These are phyloP conservation scores for Nymphaea colorata DNA, from an alignment of 164 flowering plant genomes.

Conservation along the genomic window DNA sequence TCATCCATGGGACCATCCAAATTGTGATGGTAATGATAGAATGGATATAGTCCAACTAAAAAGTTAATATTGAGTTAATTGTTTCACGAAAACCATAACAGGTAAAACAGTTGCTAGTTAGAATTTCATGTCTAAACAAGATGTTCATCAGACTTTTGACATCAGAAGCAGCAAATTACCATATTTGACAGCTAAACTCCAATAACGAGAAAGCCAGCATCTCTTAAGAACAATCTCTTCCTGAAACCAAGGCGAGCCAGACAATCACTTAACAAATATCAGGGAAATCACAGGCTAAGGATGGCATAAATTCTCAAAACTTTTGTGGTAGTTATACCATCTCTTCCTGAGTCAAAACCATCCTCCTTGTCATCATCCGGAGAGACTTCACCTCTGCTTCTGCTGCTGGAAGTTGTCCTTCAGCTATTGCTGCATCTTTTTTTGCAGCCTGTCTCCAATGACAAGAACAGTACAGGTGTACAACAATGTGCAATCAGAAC, in stretches of 20 bases:
- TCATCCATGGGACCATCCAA: too few relatives aligned
- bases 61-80: too few relatives aligned
- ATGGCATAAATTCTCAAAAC: neutral
- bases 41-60: too few relatives aligned
- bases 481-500: neutral
- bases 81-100: too few relatives aligned
- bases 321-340: slow-evolving; percentile 42
- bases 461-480: slow-evolving; percentile 1
- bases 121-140: too few relatives aligned
- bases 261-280: neutral
- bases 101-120: too few relatives aligned
- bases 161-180: slow-evolving; percentile 36
- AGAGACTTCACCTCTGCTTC: slow-evolving; percentile 88
- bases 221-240: slow-evolving; percentile 99
- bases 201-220: slow-evolving; percentile 99
- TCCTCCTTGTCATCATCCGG: slow-evolving; percentile 77
- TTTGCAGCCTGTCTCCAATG: slow-evolving; percentile 42
- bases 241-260: slow-evolving; percentile 24
- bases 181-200: slow-evolving; percentile 87
- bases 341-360: slow-evolving; percentile 93
- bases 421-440: slow-evolving; percentile 43
- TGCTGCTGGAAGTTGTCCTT: slow-evolving; percentile 65
- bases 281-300: neutral
- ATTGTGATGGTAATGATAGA: too few relatives aligned
- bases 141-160: neutral